Percentiles rank a stretch among this genome's conserved stretches.
Conservation (phyloP, 108 stramenopile genomes). For the Nitzschia sp. region DNA sequence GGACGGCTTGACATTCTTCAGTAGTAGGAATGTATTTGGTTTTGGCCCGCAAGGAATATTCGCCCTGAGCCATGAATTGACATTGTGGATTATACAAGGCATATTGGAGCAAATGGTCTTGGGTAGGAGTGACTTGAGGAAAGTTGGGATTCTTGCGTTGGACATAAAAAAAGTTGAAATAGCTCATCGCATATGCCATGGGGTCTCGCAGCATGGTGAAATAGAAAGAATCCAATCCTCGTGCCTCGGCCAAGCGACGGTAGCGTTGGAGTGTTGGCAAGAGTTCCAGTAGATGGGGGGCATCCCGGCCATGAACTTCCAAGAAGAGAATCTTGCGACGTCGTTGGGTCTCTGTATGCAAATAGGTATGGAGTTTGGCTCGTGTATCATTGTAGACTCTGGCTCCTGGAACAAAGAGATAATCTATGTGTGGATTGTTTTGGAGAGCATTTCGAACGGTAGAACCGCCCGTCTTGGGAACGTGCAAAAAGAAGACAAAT, state of each 20-base stretch:
- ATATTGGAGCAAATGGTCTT: constrained; percentile 18
- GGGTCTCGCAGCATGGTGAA: constrained; percentile 28
- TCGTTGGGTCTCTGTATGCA: background rate
- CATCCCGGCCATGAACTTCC: constrained; percentile 26
- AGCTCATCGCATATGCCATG: constrained; percentile 21
- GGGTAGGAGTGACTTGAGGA: constrained; percentile 22
- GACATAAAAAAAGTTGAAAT: constrained; percentile 35
- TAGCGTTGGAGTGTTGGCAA: constrained; percentile 13
- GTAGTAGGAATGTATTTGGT: constrained; percentile 2
- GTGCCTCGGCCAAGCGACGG: constrained; percentile 4
- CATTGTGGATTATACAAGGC: constrained; percentile 30
- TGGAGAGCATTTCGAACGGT: constrained; percentile 22
- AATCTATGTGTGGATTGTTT: constrained; percentile 11
- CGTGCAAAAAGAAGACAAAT: constrained; percentile 27
- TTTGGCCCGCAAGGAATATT: constrained; percentile 13
- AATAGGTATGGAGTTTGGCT: constrained; percentile 4
- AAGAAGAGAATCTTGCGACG: constrained; percentile 10
- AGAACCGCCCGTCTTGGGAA: constrained; percentile 34
- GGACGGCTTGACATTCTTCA: constrained; percentile 11
- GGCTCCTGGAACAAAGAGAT: constrained; percentile 16
- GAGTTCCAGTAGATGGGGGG: constrained; percentile 14
- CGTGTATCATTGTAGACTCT: constrained; percentile 10
- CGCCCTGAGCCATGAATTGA: constrained; percentile 28
- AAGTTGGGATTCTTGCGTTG: constrained; percentile 17
- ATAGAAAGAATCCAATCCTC: constrained; percentile 19